phyloP scores from a whole-genome alignment of 805 yeast species.

The Schwanniomyces pseudopolymorphus region DNA sequence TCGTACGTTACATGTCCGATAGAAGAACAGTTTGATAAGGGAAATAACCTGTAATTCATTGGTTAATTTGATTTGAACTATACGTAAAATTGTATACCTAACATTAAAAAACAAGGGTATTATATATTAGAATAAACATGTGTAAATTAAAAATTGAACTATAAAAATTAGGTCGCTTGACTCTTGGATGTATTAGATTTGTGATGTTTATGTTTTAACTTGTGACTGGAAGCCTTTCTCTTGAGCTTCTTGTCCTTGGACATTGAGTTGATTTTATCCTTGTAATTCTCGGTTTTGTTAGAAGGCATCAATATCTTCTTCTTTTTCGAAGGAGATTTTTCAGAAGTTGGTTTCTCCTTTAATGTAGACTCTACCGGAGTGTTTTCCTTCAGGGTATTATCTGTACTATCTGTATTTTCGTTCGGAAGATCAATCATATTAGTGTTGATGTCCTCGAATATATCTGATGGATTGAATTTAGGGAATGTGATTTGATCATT shows the following conservation, averaged over 20 bases:
- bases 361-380: not conserved
- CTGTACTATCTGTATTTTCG: not conserved
- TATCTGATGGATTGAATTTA: constrained; percentile 1
- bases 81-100: not conserved
- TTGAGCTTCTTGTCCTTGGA: constrained; percentile 5
- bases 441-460: not conserved
- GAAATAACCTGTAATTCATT: not conserved
- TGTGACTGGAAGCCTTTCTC: constrained; percentile 3
- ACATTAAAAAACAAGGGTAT: not conserved
- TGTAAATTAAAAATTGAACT: not conserved
- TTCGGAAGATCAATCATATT: not conserved
- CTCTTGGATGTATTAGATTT: constrained; percentile 1
- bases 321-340: constrained; percentile 1
- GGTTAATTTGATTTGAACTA: not conserved
- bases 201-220: constrained; percentile 1
- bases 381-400: not conserved
- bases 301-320: constrained; percentile 4
- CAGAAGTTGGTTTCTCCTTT: not conserved
- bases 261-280: constrained; percentile 1
- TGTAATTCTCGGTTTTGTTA: constrained; percentile 1
- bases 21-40: constrained; percentile 65
- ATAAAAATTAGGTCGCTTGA: not conserved
- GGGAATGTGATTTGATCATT: not conserved
- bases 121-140: not conserved
- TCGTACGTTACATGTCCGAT: constrained; percentile 83